Conservation (phyloP, 495 filamentous ascomycete genomes). For the Pyrenula massariospora region DNA sequence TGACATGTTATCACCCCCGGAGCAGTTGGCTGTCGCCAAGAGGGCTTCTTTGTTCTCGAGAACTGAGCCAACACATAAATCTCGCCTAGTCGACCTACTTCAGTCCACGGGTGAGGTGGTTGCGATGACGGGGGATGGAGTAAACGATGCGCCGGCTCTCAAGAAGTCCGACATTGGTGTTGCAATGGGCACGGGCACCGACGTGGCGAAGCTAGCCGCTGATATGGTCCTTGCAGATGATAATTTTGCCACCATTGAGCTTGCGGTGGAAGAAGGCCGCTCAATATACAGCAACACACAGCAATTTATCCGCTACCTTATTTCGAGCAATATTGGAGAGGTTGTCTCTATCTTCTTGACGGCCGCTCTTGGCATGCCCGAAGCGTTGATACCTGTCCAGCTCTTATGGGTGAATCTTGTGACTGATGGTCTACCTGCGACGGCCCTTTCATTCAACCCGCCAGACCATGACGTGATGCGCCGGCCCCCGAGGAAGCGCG, state of each 20-base stretch:
- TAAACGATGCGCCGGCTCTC: constrained; percentile 95
- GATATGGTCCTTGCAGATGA: constrained; percentile 99
- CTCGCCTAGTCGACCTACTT: constrained; percentile 87
- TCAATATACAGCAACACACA: constrained; percentile 99
- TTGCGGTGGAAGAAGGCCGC: constrained; percentile 92
- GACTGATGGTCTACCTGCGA: constrained; percentile 94
- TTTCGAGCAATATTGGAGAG: constrained; percentile 98
- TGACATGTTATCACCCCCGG: constrained; percentile 65
- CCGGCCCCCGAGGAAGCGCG: constrained; percentile 77
- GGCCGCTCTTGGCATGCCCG: constrained; percentile 92
- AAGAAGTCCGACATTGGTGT: constrained; percentile 99
- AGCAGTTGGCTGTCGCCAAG: constrained; percentile 75
- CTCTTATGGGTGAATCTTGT: constrained; percentile 98
- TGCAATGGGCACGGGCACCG: constrained; percentile 96
- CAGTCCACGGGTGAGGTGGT: constrained; percentile 91
- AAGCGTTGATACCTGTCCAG: constrained; percentile 94
- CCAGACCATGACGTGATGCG: constrained; percentile 96
- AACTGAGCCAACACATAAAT: constrained; percentile 92
- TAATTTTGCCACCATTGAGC: constrained; percentile 96
- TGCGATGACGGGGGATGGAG: constrained; percentile 98
- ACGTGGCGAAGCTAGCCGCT: constrained; percentile 91
- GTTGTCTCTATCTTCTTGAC: constrained; percentile 99
- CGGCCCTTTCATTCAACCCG: constrained; percentile 94
- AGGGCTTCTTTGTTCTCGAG: constrained; percentile 90
- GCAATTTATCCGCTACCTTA: constrained; percentile 98